Base-by-base conservation (phyloP, 495 filamentous ascomycete species). In the Aspergillus diversus region DNA sequence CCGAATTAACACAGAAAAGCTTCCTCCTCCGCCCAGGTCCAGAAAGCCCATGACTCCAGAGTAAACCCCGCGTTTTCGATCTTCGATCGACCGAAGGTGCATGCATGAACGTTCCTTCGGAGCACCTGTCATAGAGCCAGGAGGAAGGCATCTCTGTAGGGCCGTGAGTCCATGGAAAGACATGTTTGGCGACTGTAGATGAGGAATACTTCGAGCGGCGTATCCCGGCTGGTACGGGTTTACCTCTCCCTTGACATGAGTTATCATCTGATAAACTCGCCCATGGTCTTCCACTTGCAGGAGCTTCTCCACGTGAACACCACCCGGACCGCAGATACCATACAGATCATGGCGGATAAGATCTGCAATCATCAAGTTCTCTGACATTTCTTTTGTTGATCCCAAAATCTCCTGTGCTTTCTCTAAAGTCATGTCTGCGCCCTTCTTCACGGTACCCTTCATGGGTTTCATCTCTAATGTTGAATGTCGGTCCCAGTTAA, bases 281-380 rank as follows among this genome's bases (percentile, higher is more conserved):
- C 88, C 86, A 70, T 96, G 94, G 66, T 97, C 94, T 73, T 97
- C 95, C 5, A 97, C 90, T 39, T 84, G 80, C 70, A 97, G 88
- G 9, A 97, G 81, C 55, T 92, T 85, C 5, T 75, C 71, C 0
- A 97, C 91, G 17, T 72, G 69, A 1, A 88, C 84, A 56, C 86
- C 82, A 0, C 88, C 89, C 5, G 88, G 80, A 5, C 90, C 89
- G 59, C 88, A 89, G 35, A 96, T 87, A 39, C 87, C 85, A 72
- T 94, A 90, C 21, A 99, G 80, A 73, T 99, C 95, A 71, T 97
- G 94, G 0, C 94, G 84, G 33, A 97, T 92, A 6, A 99, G 80
- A 76, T 97, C 95, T 1, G 97, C 92, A 63, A 99, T 97, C 95
- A 99, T 99, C 7, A 99, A 84, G 69, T 97, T 97, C 76, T 99